Evolutionary conservation across 176 grass and related monocot species (phyloP).

Genomic region (Musa acuminata): DNA sequence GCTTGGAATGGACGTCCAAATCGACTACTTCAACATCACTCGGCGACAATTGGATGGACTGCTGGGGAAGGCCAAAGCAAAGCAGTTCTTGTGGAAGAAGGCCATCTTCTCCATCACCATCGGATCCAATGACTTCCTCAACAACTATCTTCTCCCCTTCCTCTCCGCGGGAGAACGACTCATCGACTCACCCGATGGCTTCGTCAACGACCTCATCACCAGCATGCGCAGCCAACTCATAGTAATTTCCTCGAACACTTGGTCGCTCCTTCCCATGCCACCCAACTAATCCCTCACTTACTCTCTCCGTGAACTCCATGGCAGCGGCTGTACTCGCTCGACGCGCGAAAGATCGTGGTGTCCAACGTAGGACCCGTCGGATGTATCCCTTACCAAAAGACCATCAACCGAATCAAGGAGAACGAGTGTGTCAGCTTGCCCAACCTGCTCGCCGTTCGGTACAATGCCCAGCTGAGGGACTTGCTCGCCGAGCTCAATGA

Average conservation of each 20-base stretch:
- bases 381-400: conserved; percentile 97
- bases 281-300: not conserved
- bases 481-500: conserved; percentile 55
- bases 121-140: conserved; percentile 92
- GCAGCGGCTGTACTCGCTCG: conserved; percentile 65
- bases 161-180: conserved; percentile 46
- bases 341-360: conserved; percentile 78
- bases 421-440: conserved; percentile 73
- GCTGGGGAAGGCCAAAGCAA: conserved; percentile 39
- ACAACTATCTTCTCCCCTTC: conserved; percentile 86
- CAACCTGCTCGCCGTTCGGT: conserved; percentile 60
- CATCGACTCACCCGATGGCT: conserved; percentile 50
- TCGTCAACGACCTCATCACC: conserved; percentile 56
- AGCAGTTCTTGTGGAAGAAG: conserved; percentile 29
- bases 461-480: conserved; percentile 47
- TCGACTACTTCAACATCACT: conserved; percentile 90
- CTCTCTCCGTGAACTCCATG: not conserved
- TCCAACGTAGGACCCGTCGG: conserved; percentile 80
- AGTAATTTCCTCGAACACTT: conserved; percentile 13
- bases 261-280: not conserved
- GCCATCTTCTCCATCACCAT: conserved; percentile 90
- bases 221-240: conserved; percentile 61
- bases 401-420: conserved; percentile 45
- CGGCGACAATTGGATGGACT: conserved; percentile 46
- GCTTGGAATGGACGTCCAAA: conserved; percentile 80